Evolutionary conservation across 2,329 filamentous ascomycete species (phyloP).

Genomic region (Pseudocercospora eumusae): DNA sequence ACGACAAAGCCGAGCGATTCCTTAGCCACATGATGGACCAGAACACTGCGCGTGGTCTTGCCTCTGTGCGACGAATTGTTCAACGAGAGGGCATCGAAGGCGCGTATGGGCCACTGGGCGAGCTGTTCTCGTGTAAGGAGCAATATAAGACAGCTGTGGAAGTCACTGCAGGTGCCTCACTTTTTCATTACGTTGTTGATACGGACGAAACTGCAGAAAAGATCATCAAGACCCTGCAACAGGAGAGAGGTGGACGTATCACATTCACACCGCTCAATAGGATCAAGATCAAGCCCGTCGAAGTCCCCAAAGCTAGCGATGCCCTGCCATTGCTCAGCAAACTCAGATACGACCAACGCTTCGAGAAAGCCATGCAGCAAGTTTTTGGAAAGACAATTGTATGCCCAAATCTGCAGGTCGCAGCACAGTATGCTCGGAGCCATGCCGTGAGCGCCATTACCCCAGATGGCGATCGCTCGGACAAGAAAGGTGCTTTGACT

Average conservation of each 20-base stretch:
- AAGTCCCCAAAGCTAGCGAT: constrained; percentile 82
- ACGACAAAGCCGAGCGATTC: constrained; percentile 73
- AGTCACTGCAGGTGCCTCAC: constrained; percentile 76
- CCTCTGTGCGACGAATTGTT: constrained; percentile 82
- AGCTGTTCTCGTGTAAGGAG: constrained; percentile 66
- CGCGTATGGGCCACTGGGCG: constrained; percentile 88
- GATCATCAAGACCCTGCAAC: constrained; percentile 76
- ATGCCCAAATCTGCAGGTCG: constrained; percentile 84
- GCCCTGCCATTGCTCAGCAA: constrained; percentile 85
- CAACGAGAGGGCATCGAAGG: constrained; percentile 76
- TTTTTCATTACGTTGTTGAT: constrained; percentile 97
- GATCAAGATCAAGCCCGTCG: constrained; percentile 67
- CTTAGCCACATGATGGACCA: constrained; percentile 86
- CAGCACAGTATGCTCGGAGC: constrained; percentile 86
- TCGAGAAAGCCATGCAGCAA: constrained; percentile 85
- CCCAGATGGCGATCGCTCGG: constrained; percentile 88
- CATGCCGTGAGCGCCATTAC: constrained; percentile 93
- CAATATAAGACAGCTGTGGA: constrained; percentile 22
- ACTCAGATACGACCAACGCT: constrained; percentile 73
- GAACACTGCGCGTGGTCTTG: constrained; percentile 80
- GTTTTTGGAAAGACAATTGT: constrained; percentile 96
- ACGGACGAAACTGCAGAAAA: constrained; percentile 82
- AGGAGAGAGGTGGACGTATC: constrained; percentile 77
- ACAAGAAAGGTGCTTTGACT: constrained; percentile 92
- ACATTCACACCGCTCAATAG: constrained; percentile 94